Conservation (phyloP, 2,329 filamentous ascomycete genomes). For the Epichloe gansuensis region DNA sequence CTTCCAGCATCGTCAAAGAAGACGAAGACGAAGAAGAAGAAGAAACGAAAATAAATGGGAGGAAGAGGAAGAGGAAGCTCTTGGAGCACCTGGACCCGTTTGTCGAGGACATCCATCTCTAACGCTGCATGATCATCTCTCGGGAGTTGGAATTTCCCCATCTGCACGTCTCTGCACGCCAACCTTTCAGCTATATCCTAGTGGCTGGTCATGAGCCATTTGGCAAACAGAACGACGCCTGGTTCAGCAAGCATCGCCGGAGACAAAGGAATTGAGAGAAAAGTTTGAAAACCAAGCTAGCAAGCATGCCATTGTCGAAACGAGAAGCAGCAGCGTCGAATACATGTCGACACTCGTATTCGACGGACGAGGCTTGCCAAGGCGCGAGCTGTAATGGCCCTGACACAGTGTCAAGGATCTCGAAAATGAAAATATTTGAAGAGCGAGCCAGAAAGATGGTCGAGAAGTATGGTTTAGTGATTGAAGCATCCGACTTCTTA, state of each 20-base stretch:
- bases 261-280: conserved; percentile 35
- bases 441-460: conserved; percentile 45
- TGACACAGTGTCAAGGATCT: conserved; percentile 26
- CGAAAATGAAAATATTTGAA: conserved; percentile 39
- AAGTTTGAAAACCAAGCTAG: conserved; percentile 37
- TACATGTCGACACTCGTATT: background rate
- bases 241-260: conserved; percentile 24
- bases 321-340: conserved; percentile 21
- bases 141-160: background rate
- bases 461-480: conserved; percentile 42
- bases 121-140: background rate
- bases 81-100: no score
- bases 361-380: conserved; percentile 15
- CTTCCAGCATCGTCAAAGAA: background rate
- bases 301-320: conserved; percentile 27
- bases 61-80: no score
- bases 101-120: no score
- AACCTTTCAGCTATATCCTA: background rate
- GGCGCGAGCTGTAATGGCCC: conserved; percentile 15
- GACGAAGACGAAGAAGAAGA: background rate
- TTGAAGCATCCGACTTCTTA: conserved; percentile 42
- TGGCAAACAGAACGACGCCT: conserved; percentile 3
- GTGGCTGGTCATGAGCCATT: background rate
- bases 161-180: background rate
- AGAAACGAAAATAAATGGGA: background rate